Evolutionary conservation across 345 rosid species (phyloP).

Genomic region (Brassica nigra): DNA sequence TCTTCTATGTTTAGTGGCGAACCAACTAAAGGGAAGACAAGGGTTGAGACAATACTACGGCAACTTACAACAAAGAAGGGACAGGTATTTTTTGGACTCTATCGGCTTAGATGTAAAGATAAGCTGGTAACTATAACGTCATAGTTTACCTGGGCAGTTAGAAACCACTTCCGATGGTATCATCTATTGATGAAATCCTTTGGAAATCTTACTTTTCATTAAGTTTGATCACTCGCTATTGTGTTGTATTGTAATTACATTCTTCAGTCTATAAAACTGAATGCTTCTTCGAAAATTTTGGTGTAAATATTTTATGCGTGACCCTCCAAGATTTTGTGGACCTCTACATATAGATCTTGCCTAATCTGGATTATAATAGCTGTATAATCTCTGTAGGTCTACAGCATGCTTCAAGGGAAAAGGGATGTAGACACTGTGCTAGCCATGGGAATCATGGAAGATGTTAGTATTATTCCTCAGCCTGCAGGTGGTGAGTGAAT

Average conservation of each 20-base stretch:
- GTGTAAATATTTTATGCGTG: background rate
- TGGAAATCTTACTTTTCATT: background rate
- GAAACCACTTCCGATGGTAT: background rate
- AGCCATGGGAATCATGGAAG: slow-evolving; percentile 97
- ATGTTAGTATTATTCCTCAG: slow-evolving; percentile 90
- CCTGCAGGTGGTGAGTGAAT: slow-evolving; percentile 85
- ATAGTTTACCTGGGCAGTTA: background rate
- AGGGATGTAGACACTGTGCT: slow-evolving; percentile 89
- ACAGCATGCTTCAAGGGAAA: slow-evolving; percentile 95
- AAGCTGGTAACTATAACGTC: background rate
- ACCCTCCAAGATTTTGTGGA: slow-evolving; percentile 13
- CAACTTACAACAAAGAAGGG: slow-evolving; percentile 97
- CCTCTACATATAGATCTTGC: slow-evolving; percentile 1
- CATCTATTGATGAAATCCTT: background rate
- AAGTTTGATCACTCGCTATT: background rate
- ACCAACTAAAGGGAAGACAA: slow-evolving; percentile 86
- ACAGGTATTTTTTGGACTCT: slow-evolving; percentile 55
- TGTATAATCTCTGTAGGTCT: slow-evolving; percentile 50
- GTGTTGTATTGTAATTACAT: too few relatives aligned
- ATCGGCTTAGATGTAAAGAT: slow-evolving; percentile 8
- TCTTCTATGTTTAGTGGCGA: slow-evolving; percentile 69
- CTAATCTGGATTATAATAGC: slow-evolving; percentile 14
- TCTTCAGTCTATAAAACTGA: background rate
- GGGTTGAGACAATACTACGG: slow-evolving; percentile 76
- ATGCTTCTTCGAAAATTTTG: background rate